A percentile compares a stretch with the other conserved stretches of the same genome.
Conservation (phyloP, 2,329 filamentous ascomycete species). For the Neobulgaria alba region DNA sequence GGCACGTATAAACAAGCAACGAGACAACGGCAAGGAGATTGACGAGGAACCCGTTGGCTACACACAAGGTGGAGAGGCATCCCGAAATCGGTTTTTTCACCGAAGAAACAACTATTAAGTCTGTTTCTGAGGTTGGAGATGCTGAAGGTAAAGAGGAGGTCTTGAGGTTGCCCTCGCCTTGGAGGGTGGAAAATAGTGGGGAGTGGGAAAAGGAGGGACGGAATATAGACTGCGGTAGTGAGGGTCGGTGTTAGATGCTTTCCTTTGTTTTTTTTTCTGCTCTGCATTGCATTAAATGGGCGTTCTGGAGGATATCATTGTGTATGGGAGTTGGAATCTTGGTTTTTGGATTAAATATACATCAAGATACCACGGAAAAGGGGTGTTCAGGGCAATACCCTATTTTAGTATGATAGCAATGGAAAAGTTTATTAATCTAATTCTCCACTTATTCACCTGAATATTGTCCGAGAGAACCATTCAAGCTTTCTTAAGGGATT, state of each 20-base stretch:
- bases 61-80: not conserved
- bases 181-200: not conserved
- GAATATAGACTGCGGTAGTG: not conserved
- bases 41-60: not conserved
- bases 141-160: not conserved
- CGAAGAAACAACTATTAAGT: not conserved
- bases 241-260: not conserved
- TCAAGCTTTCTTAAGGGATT: not conserved
- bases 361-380: not conserved
- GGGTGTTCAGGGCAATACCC: not conserved
- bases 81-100: not conserved
- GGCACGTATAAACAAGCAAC: constrained; percentile 24
- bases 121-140: not conserved
- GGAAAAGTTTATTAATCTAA: not conserved
- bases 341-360: not conserved
- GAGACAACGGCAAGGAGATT: not conserved
- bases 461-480: no score
- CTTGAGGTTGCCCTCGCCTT: not conserved
- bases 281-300: not conserved
- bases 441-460: not conserved
- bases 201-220: not conserved
- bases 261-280: not conserved
- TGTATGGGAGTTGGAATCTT: not conserved
- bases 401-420: not conserved
- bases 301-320: not conserved